Conservation (phyloP, 768 basidiomycete species). For the Suillus ampliporus region DNA sequence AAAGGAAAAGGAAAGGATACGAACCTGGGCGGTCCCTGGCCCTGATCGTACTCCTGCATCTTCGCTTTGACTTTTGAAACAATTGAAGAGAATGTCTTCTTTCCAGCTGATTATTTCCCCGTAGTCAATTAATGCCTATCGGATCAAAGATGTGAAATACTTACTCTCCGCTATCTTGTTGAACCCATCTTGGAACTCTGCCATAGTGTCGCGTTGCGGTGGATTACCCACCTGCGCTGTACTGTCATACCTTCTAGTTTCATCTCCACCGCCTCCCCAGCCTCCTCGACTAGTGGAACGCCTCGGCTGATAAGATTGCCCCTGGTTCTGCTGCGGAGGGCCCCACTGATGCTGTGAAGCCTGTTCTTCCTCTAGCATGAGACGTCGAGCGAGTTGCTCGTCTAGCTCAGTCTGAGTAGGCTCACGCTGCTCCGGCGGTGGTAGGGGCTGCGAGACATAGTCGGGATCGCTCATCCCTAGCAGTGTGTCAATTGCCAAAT, state of each 20-base stretch:
- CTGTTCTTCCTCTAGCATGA: conserved; percentile 66
- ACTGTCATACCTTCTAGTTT: conserved; percentile 12
- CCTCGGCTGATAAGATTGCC: conserved; percentile 31
- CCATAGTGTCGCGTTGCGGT: conserved; percentile 56
- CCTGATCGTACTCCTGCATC: conserved; percentile 79
- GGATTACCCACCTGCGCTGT: conserved; percentile 21
- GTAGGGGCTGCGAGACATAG: conserved; percentile 50
- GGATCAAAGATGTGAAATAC: conserved; percentile 28
- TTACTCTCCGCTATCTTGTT: conserved; percentile 79
- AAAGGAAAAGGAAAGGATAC: background rate
- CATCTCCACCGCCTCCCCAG: conserved; percentile 16
- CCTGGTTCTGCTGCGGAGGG: conserved; percentile 18
- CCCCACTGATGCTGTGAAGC: conserved; percentile 27
- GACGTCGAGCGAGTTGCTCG: conserved; percentile 76
- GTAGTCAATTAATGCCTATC: background rate
- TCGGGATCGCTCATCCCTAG: conserved; percentile 88
- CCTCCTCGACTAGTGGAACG: conserved; percentile 11
- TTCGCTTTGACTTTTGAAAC: conserved; percentile 83
- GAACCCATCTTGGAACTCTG: conserved; percentile 77
- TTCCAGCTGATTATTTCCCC: conserved; percentile 57
- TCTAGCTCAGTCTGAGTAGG: conserved; percentile 72
- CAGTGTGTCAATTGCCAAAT: conserved; percentile 75
- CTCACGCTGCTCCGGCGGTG: conserved; percentile 2
- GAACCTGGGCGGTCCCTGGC: conserved; percentile 26
- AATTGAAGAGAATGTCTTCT: conserved; percentile 75